Conservation (phyloP, 1,284 basidiomycete species). For the Pseudomicrostroma phylloplanum region DNA sequence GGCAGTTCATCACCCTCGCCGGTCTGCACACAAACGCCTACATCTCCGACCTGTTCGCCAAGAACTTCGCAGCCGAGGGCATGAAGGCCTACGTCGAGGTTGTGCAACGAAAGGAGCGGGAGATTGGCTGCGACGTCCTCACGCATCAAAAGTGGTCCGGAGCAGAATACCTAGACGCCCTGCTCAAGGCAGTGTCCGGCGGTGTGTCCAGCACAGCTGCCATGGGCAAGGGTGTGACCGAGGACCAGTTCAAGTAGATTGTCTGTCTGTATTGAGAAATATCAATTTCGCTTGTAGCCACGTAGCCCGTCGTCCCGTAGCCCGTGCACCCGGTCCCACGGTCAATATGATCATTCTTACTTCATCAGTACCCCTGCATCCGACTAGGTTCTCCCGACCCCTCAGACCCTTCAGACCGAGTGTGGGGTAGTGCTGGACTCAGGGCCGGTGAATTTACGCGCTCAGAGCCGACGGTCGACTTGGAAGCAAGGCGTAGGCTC, state of each 20-base stretch:
- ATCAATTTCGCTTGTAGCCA: background rate
- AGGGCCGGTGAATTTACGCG: no score
- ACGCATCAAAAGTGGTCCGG: conserved; percentile 72
- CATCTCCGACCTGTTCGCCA: conserved; percentile 88
- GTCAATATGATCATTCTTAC: no score
- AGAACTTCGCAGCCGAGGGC: conserved; percentile 71
- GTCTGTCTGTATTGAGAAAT: background rate
- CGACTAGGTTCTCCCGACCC: no score
- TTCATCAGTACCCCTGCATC: no score
- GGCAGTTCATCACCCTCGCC: conserved; percentile 97
- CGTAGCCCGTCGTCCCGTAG: background rate
- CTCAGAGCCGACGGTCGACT: no score
- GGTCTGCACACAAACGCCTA: conserved; percentile 95
- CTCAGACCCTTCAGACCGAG: no score
- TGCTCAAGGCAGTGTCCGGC: conserved; percentile 89
- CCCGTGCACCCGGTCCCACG: no score
- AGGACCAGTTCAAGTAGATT: conserved; percentile 66
- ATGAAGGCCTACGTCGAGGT: conserved; percentile 62
- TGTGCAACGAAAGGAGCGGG: conserved; percentile 55
- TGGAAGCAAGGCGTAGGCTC: no score
- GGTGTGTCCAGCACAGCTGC: conserved; percentile 83
- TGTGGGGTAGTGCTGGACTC: no score
- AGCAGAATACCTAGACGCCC: conserved; percentile 81
- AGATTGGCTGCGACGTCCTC: conserved; percentile 53
- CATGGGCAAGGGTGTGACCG: conserved; percentile 90